Percentiles rank a stretch among this genome's conserved stretches.
These are phyloP conservation scores for Laburnicola sp. DNA, from an alignment of 2,329 filamentous ascomycete genomes.

Conservation along the genomic window DNA sequence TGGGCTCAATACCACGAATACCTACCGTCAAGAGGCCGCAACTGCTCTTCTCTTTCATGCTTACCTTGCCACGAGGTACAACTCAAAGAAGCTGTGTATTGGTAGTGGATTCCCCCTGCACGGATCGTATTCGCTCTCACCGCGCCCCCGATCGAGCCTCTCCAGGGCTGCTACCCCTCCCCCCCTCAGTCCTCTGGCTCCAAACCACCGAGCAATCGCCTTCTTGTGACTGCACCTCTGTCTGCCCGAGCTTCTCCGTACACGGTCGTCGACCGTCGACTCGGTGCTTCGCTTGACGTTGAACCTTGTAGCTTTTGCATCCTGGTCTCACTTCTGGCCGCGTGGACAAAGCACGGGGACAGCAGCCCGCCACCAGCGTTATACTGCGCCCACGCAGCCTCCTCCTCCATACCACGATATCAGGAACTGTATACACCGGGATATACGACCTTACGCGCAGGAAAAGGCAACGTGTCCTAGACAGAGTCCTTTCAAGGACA, in stretches of 20 bases:
- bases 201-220: not conserved
- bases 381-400: slow-evolving; percentile 14
- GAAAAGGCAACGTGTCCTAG: not conserved
- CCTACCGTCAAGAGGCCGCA: too few species aligned
- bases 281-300: too few species aligned
- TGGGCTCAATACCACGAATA: too few species aligned
- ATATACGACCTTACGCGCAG: not conserved
- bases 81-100: too few species aligned
- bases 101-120: not conserved
- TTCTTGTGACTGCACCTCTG: not conserved
- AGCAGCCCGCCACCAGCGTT: slow-evolving; percentile 8
- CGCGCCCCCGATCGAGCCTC: not conserved
- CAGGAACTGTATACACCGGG: not conserved
- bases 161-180: slow-evolving; percentile 14
- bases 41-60: not conserved
- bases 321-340: slow-evolving; percentile 15
- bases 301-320: slow-evolving; percentile 1
- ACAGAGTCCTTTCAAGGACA: not conserved
- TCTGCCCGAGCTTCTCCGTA: not conserved
- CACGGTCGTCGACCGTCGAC: not conserved
- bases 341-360: slow-evolving; percentile 35
- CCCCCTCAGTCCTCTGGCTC: slow-evolving; percentile 12
- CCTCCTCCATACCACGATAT: slow-evolving; percentile 1
- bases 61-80: not conserved
- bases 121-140: not conserved